Base-by-base conservation (phyloP, 1,284 basidiomycete species). In the Tetrapyrgos nigripes region DNA sequence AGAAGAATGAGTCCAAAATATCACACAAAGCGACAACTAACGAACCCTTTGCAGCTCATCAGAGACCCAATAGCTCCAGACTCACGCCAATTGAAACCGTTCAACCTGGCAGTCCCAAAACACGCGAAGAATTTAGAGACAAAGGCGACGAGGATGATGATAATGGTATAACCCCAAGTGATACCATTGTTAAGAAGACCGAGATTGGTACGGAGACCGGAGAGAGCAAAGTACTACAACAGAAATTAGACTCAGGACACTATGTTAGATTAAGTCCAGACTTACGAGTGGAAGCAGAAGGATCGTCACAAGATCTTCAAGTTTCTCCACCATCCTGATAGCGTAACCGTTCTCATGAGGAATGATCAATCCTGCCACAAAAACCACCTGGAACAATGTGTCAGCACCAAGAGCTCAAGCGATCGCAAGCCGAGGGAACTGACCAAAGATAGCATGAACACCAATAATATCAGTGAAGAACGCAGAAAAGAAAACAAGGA, bases 21-120 rank as follows among this genome's bases (percentile, higher is more conserved):
- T 19, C 50, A 53, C 23, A 19, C 33, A 19, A 47, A 27, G 2
- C 21, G 17, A 27, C 40, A 21, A 31, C 50, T 31, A 53, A 29
- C 23, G 23, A 37, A 92, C 87, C 94, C 94, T 77, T 97, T 97
- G 79, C 94, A 97, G 70, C 88, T 89, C 95, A 98, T 97, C 57
- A 98, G 77, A 53, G 91, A 86, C 5, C 96, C 96, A 57, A 97
- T 90, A 1, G 95, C 94, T 21, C 88, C 88, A 10, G 90, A 83
- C 73, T 97, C 95, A 53, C 96, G 83, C 76, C 81, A 79, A 50
- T 80, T 86, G 77, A 94, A 96, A 2, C 91, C 91, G 49, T 79
- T 81, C 1, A 80, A 60, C 63, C 80, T 82, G 3, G 94, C 93
- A 1, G 88, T 81, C 2, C 75, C 70, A 2, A 83, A 86, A 64